Evolutionary conservation across 805 yeast genomes (phyloP).

Genomic region (Sungouiella blattae): DNA sequence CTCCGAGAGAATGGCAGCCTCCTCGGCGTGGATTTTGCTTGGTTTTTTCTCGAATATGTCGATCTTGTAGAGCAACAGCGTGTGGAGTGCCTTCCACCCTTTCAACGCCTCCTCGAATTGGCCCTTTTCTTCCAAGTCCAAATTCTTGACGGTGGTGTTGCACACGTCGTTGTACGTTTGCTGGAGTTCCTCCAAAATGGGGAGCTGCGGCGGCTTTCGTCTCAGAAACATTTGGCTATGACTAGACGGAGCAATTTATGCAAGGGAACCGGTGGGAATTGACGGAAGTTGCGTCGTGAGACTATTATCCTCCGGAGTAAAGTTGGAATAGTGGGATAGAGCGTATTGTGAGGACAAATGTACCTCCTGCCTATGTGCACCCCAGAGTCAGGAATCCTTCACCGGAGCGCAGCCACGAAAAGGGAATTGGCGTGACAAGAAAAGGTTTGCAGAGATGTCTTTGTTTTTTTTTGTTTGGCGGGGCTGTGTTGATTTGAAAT

Average conservation of each 20-base stretch:
- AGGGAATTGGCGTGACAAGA: no score
- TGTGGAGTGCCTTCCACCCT: conserved; percentile 74
- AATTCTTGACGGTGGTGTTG: conserved; percentile 52
- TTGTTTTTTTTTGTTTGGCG: no score
- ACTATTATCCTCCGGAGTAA: no score
- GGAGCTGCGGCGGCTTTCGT: conserved; percentile 56
- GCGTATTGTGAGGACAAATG: not conserved
- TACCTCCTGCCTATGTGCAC: not conserved
- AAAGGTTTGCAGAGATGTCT: no score
- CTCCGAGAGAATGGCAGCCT: conserved; percentile 19
- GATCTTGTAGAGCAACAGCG: conserved; percentile 53
- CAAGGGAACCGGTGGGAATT: no score
- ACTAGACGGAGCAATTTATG: no score
- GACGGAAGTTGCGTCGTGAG: no score
- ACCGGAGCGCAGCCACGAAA: no score
- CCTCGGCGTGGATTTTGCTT: conserved; percentile 20
- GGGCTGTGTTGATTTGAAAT: no score
- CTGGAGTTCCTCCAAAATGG: conserved; percentile 49
- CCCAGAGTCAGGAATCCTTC: no score
- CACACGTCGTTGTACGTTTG: conserved; percentile 62
- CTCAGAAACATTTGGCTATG: conserved; percentile 47
- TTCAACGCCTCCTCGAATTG: conserved; percentile 53
- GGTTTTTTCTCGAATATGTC: conserved; percentile 48
- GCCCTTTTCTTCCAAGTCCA: conserved; percentile 55
- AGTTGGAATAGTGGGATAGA: no score